A percentile compares a stretch with the other conserved stretches of the same genome.
Evolutionary conservation across 352 stramenopile genomes (phyloP).

Genomic region (Saprolegnia parasitica): DNA sequence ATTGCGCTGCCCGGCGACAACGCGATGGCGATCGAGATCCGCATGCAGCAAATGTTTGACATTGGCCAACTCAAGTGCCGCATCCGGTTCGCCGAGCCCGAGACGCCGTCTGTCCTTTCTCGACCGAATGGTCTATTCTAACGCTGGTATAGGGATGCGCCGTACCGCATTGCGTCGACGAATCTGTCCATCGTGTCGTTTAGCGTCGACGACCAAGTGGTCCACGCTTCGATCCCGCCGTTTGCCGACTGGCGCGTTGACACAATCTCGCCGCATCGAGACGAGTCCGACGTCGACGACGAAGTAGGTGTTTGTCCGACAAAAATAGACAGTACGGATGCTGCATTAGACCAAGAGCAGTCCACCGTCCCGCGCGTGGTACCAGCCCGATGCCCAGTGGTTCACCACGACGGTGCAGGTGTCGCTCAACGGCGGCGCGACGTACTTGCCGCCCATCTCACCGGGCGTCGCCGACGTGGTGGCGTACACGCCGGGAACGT

Average conservation of each 20-base stretch:
- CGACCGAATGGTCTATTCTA: not conserved
- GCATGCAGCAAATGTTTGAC: constrained; percentile 35
- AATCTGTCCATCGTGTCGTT: not conserved
- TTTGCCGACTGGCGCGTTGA: constrained; percentile 21
- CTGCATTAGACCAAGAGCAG: constrained; percentile 1
- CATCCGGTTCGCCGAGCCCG: not conserved
- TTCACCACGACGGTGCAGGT: constrained; percentile 40
- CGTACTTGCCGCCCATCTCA: constrained; percentile 31
- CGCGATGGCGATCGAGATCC: constrained; percentile 39
- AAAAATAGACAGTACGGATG: not conserved
- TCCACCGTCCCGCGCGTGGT: not conserved
- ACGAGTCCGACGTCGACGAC: constrained; percentile 6
- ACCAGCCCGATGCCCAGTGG: constrained; percentile 7
- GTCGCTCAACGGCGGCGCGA: constrained; percentile 48
- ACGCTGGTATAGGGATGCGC: not conserved
- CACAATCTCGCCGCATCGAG: not conserved
- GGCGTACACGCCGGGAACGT: constrained; percentile 33
- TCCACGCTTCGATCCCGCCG: not conserved
- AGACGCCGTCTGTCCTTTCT: not conserved
- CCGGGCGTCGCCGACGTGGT: constrained; percentile 32
- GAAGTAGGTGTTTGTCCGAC: not conserved
- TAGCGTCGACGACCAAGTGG: constrained; percentile 9
- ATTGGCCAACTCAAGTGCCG: constrained; percentile 18
- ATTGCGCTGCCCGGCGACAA: constrained; percentile 41
- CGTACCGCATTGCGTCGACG: constrained; percentile 4